A percentile compares a stretch with the other conserved stretches of the same genome.
phyloP scores from a whole-genome alignment of 306 rosid genomes.

The Spatholobus suberectus region DNA sequence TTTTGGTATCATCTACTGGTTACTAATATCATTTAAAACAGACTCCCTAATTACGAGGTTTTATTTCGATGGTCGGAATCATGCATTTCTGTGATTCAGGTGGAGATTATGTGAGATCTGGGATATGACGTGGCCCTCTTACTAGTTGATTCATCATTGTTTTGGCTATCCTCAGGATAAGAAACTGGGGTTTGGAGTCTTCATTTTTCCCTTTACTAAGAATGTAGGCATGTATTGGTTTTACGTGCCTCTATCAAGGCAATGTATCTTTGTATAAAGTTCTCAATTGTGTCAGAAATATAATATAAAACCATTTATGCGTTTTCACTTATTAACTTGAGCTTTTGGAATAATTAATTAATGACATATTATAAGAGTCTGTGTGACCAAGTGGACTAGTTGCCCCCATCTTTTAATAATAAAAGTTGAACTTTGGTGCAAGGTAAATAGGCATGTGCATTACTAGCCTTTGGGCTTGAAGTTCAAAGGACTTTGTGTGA shows the following conservation, averaged over 20 bases:
- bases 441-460: not conserved
- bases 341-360: not conserved
- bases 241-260: slow-evolving; percentile 42
- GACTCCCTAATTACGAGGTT: slow-evolving; percentile 29
- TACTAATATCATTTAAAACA: slow-evolving; percentile 49
- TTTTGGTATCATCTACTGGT: slow-evolving; percentile 78
- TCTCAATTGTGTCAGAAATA: slow-evolving; percentile 13
- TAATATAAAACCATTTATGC: not conserved
- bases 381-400: not conserved
- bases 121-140: slow-evolving; percentile 31
- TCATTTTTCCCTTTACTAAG: slow-evolving; percentile 41
- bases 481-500: not conserved
- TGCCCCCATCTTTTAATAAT: not conserved
- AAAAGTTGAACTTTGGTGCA: not conserved
- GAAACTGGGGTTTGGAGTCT: slow-evolving; percentile 40
- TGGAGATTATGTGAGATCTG: slow-evolving; percentile 28
- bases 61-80: slow-evolving; percentile 31
- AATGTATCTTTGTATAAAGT: slow-evolving; percentile 58
- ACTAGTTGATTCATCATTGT: slow-evolving; percentile 46
- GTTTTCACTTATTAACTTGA: not conserved
- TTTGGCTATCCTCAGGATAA: slow-evolving; percentile 37
- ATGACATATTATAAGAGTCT: not conserved
- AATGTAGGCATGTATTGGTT: slow-evolving; percentile 48
- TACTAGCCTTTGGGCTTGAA: not conserved
- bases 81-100: slow-evolving; percentile 35